Evolutionary conservation across 164 flowering plant genomes (phyloP), one percentile per base, ranked within the genome.

Genomic region (Kalanchoe fedtschenkoi): DNA sequence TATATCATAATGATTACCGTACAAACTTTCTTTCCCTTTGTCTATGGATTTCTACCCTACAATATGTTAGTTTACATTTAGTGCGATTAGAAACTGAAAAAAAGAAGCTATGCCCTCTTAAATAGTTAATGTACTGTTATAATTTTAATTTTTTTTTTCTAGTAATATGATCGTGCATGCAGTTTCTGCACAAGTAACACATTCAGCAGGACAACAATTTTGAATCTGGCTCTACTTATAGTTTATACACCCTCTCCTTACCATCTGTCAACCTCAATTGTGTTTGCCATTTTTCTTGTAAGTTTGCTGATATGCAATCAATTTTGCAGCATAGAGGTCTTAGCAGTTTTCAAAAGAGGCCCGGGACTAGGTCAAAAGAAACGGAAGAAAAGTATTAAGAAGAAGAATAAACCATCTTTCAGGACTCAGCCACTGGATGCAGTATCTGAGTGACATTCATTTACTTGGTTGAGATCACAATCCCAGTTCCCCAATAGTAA

Each of bases 341-440:
- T 93, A 77, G 97, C 96, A 2, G 76, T 89, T 37, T 93, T 93
- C 80, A 88, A 80, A 72, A 84, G 88, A 69, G 81, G 80, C 21
- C 43, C 77, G 15, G 67, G 58, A 46, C 66, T 24, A 29, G 60
- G 69, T 29, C 65, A 22, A 10, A 83, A 77, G 80, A 87, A 82
- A 73, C 82, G 79, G 79, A 85, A 82, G 69, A 42, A 75, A 9
- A 81, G 69, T 46, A 84, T 75, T 72, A 88, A 79, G 76, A 87
- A 81, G 78, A 81, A 74, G 42, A 58, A 47, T 13, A 47, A 51
- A 32, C 28, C 39, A 33, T 58, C 37, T 9, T 32, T 19, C n/a
- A 34, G 24, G 26, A 19, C 61, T 58, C 26, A 58, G 26, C 61
- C 61, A 32, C 4, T 33, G 39, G 61, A 58, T 33, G 61, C 39